Evolutionary conservation across 1,139 yeast genomes (phyloP), one percentile per base, ranked within the genome.

Genomic region (Entelexis sorbosivorans): DNA sequence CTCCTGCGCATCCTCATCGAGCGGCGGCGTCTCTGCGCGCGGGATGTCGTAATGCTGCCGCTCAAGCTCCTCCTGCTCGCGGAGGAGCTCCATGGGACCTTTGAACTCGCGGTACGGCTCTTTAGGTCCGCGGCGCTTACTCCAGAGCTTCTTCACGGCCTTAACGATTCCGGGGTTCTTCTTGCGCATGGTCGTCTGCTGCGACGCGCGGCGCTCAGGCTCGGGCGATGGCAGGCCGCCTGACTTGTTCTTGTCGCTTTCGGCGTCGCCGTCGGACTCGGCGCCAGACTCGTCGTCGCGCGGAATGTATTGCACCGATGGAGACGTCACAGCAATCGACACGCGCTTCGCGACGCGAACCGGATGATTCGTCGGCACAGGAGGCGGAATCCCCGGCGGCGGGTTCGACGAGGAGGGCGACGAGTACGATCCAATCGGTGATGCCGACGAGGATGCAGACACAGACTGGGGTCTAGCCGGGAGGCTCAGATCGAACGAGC

Each of bases 311-410:
- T 45, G 48, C 19, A 45, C 48, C 2, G 43, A n/a, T 3, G 48
- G 50, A 7, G 52, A 35, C 22, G 43, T n/a, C 11, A n/a, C 16
- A 4, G 51, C 43, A 17, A 52, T 49, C 5, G 55, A 52, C 16
- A 52, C 52, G 5, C 42, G 14, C 44, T 47, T 47, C 16, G 42
- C 47, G 9, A 34, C 33, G 4, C 39, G 38, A 1, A 44, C 39
- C 11, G 31, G 39, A 7, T 34, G 38, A 3, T n/a, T 19, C 19
- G 22, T 20, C 6, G 45, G 45, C 5, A 42, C 36, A 19, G 45
- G 45, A 3, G 45, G 45, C 13, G 45, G 45, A n/a, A 42, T 42
- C 5, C 45, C 36, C 19, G 45, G 45, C 19, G 45, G 45, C 10
- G 45, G 45, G 16, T 40, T 40, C 1, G 44, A 17, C 5, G 44